Percentiles rank a stretch among this genome's conserved stretches.
These are phyloP conservation scores for Chrysoporthe puriensis DNA, from an alignment of 2,329 filamentous ascomycete genomes.

Conservation along the genomic window DNA sequence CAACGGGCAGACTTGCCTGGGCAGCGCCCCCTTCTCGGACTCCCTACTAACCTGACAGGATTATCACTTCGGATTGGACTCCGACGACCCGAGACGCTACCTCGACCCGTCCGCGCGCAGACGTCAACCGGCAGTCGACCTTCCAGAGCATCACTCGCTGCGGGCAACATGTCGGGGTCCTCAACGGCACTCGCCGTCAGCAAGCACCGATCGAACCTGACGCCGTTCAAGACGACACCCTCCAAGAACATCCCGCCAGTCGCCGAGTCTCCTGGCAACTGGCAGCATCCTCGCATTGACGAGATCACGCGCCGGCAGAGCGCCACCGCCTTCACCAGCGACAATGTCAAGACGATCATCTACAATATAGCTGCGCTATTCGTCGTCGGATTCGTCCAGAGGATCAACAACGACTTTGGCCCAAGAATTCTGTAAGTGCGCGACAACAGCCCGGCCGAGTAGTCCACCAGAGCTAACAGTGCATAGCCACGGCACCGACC, in stretches of 20 bases:
- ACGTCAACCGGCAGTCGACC: not conserved
- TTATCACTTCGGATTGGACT: not conserved
- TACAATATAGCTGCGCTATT: conserved; percentile 64
- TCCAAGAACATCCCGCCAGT: conserved; percentile 35
- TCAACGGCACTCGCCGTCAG: conserved; percentile 30
- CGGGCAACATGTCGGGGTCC: conserved; percentile 38
- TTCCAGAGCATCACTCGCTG: not conserved
- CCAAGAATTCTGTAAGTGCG: conserved; percentile 45
- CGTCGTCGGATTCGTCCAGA: conserved; percentile 40
- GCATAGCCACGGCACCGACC: conserved; percentile 38
- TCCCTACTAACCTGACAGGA: conserved; percentile 18
- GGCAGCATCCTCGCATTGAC: conserved; percentile 86
- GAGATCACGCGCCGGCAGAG: conserved; percentile 85
- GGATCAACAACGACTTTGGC: conserved; percentile 41
- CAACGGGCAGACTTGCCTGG: conserved; percentile 21
- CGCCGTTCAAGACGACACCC: conserved; percentile 36
- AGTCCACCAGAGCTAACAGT: conserved; percentile 27
- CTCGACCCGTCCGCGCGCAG: not conserved
- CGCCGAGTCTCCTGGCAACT: conserved; percentile 72
- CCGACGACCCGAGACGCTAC: not conserved
- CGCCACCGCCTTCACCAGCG: conserved; percentile 76
- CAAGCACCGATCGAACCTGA: conserved; percentile 29
- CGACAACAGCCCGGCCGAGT: not conserved
- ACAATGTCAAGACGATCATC: conserved; percentile 71
- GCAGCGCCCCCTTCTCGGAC: conserved; percentile 1